Evolutionary conservation across 345 rosid species (phyloP), one percentile per base, ranked within the genome.

Genomic region (Murraya koenigii): DNA sequence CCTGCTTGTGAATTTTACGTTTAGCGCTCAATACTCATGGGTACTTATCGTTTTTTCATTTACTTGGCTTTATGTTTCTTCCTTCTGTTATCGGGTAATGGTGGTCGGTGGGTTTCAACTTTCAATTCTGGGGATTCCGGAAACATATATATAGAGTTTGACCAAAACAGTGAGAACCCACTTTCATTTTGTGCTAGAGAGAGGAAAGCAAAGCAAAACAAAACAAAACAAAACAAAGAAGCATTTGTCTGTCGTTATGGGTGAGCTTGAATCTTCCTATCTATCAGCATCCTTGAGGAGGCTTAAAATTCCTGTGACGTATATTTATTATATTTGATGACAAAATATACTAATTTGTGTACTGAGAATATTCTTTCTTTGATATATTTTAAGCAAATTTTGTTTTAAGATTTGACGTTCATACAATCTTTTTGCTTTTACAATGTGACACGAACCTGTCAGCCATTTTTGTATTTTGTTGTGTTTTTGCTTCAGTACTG

Each of bases 181-280:
- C 14, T 41, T 41, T 41, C 49, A 41, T 41, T 41, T 41, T 41
- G 49, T 41, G 0, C 1, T 11, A 39, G 8, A 11, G 15, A 41
- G 3, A 0, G 14, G 0, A 14, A 11, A 4, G 2, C 30, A 23
- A 7, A 35, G 14, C 5, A 20, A 22, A 14, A 35, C 9, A 20
- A 0, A 25, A 9, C 7, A 60, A 36, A 36, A 10, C 49, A 22
- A 41, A 70, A 49, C 4, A 49, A 52, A 70, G 25, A 19, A 54
- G 74, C 30, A 44, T 56, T 55, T 72, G 75, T 72, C 75, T 72
- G 36, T 72, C 65, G 3, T 56, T 35, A 17, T 14, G 65, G 65
- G n/a, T 72, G 47, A 6, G 14, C 32, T 20, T 0, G 38, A 49
- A 70, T 15, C 22, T 41, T 39, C 49, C 10, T 15, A 8, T 44